Evolutionary conservation across 371 early-diverging fungal species (phyloP), one percentile per base, ranked within the genome.

Genomic region (Lichtheimia ramosa): DNA sequence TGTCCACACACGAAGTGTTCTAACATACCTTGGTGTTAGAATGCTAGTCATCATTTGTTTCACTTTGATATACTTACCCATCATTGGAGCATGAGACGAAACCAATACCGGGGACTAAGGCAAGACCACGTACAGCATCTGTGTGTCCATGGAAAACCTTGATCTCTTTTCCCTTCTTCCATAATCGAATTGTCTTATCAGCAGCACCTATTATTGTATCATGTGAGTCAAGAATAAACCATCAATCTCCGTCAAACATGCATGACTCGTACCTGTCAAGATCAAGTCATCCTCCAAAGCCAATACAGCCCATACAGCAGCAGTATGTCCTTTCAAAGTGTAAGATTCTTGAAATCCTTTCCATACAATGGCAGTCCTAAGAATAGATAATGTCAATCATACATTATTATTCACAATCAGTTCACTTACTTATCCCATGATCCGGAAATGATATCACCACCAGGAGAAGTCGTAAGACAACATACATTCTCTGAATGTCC

Each of bases 41-140:
- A 18, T 3, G 14, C 23, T 20, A 34, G 24, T 48, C 20, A 6
- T n/a, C n/a, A 15, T 39, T 20, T 27, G 18, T 14, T 48, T 16
- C 23, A 2, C 15, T 5, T 5, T 27, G 6, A 23, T 51, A 23
- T 24, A 24, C 56, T 67, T 72, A 91, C 90, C 89, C 80, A 67
- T 98, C 99, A 60, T 97, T 97, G 8, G 90, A 84, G 41, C 91
- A 92, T 7, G 97, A 96, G 2, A 88, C 83, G 67, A 97, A 96
- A 6, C 90, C 87, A 13, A 78, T 34, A 6, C 75, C 83, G 2
- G 89, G 82, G 0, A 92, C 49, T 12, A 71, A 53, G 1, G 89
- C 89, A 24, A 98, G 72, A 2, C 87, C 84, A 43, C 99, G 84
- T 3, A 99, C 99, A 43, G 87, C 93, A 66, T 97, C 97, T 5